phyloP scores from a whole-genome alignment of 2,329 filamentous ascomycete genomes.

The Diplodia intermedia region DNA sequence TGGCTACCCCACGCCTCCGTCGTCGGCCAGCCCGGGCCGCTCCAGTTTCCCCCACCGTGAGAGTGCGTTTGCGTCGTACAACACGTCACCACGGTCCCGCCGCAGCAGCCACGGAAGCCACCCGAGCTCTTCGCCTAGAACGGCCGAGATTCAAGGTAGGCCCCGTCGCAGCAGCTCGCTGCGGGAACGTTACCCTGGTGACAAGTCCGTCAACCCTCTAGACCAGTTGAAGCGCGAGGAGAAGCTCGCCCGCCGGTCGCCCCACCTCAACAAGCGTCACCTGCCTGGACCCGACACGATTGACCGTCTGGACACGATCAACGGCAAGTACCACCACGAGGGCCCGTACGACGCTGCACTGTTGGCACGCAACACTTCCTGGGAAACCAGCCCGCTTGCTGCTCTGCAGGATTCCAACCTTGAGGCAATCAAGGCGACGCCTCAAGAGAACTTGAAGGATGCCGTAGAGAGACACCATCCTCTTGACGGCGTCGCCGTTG shows the following conservation, averaged over 20 bases:
- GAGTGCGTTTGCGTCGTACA: constrained; percentile 41
- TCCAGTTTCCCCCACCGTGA: constrained; percentile 46
- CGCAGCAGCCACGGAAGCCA: constrained; percentile 43
- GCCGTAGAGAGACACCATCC: constrained; percentile 76
- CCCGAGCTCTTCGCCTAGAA: constrained; percentile 33
- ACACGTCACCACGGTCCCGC: constrained; percentile 41
- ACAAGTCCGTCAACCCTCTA: constrained; percentile 70
- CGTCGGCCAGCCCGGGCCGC: constrained; percentile 61
- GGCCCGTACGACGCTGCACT: constrained; percentile 88
- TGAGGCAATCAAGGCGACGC: constrained; percentile 81
- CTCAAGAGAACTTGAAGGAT: constrained; percentile 77
- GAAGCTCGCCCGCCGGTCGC: constrained; percentile 69
- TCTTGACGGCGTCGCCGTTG: constrained; percentile 76
- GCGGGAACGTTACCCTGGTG: constrained; percentile 66
- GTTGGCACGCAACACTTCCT: constrained; percentile 72
- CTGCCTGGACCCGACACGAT: constrained; percentile 77
- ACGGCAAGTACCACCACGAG: constrained; percentile 80
- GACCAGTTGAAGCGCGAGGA: constrained; percentile 69
- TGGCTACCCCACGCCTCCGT: constrained; percentile 59
- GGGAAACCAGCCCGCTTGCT: constrained; percentile 72
- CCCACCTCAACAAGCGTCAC: constrained; percentile 70
- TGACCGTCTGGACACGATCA: constrained; percentile 76
- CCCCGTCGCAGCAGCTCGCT: constrained; percentile 60
- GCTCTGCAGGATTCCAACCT: constrained; percentile 76
- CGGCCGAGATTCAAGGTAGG: constrained; percentile 39